These are phyloP conservation scores for Candida caryicola DNA, from an alignment of 805 yeast genomes.

Conservation along the genomic window DNA sequence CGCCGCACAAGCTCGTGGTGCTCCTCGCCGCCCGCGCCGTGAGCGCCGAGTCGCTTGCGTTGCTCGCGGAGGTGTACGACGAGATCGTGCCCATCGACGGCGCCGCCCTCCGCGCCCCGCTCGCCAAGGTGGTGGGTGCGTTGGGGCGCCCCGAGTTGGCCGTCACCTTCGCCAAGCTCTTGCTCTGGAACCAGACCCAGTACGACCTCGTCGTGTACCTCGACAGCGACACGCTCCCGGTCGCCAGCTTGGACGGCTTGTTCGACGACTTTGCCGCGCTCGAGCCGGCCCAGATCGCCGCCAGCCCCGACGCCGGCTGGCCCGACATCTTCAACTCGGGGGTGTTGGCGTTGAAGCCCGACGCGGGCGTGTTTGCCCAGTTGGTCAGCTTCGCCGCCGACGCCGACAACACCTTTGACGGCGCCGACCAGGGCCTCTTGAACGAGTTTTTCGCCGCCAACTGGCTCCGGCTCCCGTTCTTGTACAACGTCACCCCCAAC, in stretches of 20 bases:
- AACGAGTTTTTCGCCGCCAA: constrained; percentile 31
- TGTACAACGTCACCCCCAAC: constrained; percentile 35
- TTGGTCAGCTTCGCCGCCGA: constrained; percentile 14
- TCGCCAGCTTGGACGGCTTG: constrained; percentile 20
- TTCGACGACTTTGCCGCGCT: constrained; percentile 15
- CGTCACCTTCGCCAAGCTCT: constrained; percentile 26
- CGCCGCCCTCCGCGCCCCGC: constrained; percentile 16
- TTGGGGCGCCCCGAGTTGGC: constrained; percentile 27
- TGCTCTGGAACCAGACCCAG: constrained; percentile 23
- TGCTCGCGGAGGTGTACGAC: constrained; percentile 22
- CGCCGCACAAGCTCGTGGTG: constrained; percentile 18
- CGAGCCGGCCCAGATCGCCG: constrained; percentile 14
- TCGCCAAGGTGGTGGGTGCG: constrained; percentile 16
- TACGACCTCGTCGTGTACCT: constrained; percentile 24
- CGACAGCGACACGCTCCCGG: constrained; percentile 28
- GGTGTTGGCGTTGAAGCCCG: constrained; percentile 23
- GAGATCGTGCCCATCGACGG: constrained; percentile 23
- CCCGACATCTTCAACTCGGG: constrained; percentile 34
- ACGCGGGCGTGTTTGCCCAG: constrained; percentile 12
- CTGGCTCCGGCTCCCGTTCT: constrained; percentile 32
- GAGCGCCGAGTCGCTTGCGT: constrained; percentile 15
- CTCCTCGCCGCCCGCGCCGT: constrained; percentile 17
- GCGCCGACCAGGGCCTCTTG: constrained; percentile 38
- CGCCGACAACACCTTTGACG: constrained; percentile 26
- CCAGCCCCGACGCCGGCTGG: constrained; percentile 33